Conservation (phyloP, 306 rosid genomes). For the Canavalia gladiata region DNA sequence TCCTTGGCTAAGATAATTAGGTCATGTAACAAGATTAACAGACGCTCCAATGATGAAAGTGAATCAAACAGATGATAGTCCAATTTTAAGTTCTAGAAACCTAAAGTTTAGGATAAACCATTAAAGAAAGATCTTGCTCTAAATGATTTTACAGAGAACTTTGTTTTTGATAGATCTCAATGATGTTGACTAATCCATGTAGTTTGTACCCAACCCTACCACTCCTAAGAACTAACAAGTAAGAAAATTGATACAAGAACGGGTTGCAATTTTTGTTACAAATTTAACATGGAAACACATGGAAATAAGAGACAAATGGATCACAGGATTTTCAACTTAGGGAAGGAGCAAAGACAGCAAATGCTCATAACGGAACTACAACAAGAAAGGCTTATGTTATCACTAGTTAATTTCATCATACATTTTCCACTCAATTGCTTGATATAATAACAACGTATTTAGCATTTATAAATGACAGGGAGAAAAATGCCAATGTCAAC, state of each 20-base stretch:
- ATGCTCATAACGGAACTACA: background rate
- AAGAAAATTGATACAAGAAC: background rate
- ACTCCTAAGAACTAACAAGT: background rate
- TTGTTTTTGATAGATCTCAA: background rate
- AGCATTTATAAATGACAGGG: too few relatives aligned
- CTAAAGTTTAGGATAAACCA: too few relatives aligned
- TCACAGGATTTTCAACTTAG: too few relatives aligned
- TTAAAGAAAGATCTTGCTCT: background rate
- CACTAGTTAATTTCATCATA: background rate
- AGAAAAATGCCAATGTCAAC: too few relatives aligned
- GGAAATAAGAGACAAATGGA: background rate
- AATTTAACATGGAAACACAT: background rate
- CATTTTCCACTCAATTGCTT: slow-evolving; percentile 2
- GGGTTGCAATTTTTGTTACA: background rate
- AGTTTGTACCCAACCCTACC: background rate
- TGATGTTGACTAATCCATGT: background rate
- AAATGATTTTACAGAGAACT: background rate
- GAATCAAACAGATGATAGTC: background rate
- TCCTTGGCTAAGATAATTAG: background rate
- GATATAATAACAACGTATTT: background rate
- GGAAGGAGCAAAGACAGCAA: background rate
- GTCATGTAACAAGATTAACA: background rate
- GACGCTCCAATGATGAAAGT: background rate
- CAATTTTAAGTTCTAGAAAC: background rate
- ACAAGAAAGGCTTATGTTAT: background rate